Evolutionary conservation across 345 rosid genomes (phyloP), one percentile per base, ranked within the genome.

Genomic region (Xanthoceras sorbifolium): DNA sequence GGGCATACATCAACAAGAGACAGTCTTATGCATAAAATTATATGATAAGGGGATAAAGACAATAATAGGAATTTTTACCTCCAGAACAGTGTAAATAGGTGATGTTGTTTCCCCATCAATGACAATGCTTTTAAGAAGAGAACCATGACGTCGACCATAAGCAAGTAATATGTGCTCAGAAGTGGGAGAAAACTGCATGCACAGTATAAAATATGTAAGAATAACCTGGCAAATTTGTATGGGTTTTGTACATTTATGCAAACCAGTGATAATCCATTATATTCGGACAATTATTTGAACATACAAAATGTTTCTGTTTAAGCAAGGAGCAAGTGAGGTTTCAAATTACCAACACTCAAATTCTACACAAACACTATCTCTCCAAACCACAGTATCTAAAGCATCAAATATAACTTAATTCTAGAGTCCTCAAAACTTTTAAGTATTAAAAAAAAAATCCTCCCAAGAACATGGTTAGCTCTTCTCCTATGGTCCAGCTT

Each of bases 101-200:
- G 90, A 87, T 75, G 93, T 85, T 69, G 87, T 84, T 81, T 89
- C 94, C 80, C 97, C 95, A 72, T 95, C 96, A 74, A 94, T 90
- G 64, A 95, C 91, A 74, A 95, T 85, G 77, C 98, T 91, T 84
- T 89, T 93, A 60, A 93, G 89, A 67, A 95, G 97, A 28, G 99
- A 93, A 72, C 89, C 90, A 71, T 95, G 99, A 65, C 99, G 98
- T 34, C 98, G 91, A 23, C 99, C 99, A 83, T 95, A 95, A 50
- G 99, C 99, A 81, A 95, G 90, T 80, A 95, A 83, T 77, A 95
- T 82, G 73, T 95, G 98, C 89, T 95, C 99, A 5, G 99, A 93
- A 54, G 94, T 93, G 5, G 99, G 99, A 66, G 99, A 93, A 86
- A 95, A 95, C 98, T 94, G 90, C 92, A 90, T 25, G 34, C 18